Percentiles rank a stretch among this genome's conserved stretches.
Conservation (phyloP, 306 rosid genomes). For the Lathyrus tuberosus region DNA sequence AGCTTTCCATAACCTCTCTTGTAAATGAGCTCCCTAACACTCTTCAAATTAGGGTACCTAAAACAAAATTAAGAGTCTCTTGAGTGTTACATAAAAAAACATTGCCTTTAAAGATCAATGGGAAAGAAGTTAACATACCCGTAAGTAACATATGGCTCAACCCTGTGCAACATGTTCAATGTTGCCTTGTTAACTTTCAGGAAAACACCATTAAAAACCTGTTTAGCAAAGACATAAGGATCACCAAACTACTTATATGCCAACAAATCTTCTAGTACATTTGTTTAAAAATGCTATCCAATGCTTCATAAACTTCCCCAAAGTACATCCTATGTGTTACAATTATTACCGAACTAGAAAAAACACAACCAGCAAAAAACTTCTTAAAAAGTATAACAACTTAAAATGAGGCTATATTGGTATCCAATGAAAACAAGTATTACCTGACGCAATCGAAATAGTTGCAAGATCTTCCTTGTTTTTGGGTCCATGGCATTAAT, state of each 20-base stretch:
- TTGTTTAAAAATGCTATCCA: not conserved
- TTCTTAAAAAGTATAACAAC: not conserved
- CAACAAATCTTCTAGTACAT: not conserved
- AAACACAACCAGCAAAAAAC: not conserved
- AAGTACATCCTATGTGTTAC: not conserved
- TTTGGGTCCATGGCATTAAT: constrained; percentile 92
- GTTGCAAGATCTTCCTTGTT: constrained; percentile 76
- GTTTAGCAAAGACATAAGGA: constrained; percentile 24
- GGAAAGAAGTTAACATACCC: constrained; percentile 51
- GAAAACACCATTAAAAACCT: constrained; percentile 92
- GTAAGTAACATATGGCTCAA: constrained; percentile 87
- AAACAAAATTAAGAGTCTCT: not conserved
- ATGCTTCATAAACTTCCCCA: not conserved
- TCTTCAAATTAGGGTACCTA: constrained; percentile 89
- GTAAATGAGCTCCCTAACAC: constrained; percentile 77
- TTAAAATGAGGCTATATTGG: not conserved
- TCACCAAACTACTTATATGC: not conserved
- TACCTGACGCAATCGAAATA: constrained; percentile 93
- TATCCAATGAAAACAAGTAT: not conserved
- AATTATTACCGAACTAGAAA: not conserved
- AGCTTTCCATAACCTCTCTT: constrained; percentile 88
- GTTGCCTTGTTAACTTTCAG: constrained; percentile 93
- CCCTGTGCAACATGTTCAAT: constrained; percentile 84
- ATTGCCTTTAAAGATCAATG: not conserved
- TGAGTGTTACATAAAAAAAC: not conserved